Conservation (phyloP, 164 flowering plant genomes). For the Aristolochia fimbriata region DNA sequence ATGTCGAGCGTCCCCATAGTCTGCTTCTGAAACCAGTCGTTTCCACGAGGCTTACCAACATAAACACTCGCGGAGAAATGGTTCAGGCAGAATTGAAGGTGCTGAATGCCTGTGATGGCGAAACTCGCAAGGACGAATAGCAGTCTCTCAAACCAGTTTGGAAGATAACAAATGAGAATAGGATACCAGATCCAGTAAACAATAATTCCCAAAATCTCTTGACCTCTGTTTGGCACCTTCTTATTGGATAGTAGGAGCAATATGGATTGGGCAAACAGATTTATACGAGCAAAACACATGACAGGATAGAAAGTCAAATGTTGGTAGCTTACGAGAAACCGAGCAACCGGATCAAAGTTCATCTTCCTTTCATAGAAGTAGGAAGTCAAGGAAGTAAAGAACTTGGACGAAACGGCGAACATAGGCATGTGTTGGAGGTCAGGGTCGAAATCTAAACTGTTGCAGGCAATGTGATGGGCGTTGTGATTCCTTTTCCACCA, state of each 20-base stretch:
- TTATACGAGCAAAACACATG: slow-evolving; percentile 43
- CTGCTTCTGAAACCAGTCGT: slow-evolving; percentile 61
- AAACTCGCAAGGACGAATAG: slow-evolving; percentile 42
- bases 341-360: slow-evolving; percentile 29
- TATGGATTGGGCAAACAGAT: slow-evolving; percentile 44
- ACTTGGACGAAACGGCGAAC: slow-evolving; percentile 40
- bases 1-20: slow-evolving; percentile 45
- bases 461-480: slow-evolving; percentile 56
- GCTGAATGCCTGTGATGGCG: slow-evolving; percentile 41
- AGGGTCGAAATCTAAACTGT: slow-evolving; percentile 49
- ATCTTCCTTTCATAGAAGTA: slow-evolving; percentile 40
- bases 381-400: slow-evolving; percentile 38
- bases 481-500: slow-evolving; percentile 79
- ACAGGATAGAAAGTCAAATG: slow-evolving; percentile 57
- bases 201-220: slow-evolving; percentile 42
- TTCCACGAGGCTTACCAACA: slow-evolving; percentile 44
- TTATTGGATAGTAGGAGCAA: slow-evolving; percentile 33
- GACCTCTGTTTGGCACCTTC: slow-evolving; percentile 32
- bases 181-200: slow-evolving; percentile 63
- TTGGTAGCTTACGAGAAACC: slow-evolving; percentile 53
- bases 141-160: slow-evolving; percentile 43
- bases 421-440: slow-evolving; percentile 56
- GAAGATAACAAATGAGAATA: slow-evolving; percentile 37
- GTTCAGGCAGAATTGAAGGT: slow-evolving; percentile 50
- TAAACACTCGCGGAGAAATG: slow-evolving; percentile 53